Base-by-base conservation (phyloP, 1,284 basidiomycete genomes). In the Fomitiporia mediterranea region DNA sequence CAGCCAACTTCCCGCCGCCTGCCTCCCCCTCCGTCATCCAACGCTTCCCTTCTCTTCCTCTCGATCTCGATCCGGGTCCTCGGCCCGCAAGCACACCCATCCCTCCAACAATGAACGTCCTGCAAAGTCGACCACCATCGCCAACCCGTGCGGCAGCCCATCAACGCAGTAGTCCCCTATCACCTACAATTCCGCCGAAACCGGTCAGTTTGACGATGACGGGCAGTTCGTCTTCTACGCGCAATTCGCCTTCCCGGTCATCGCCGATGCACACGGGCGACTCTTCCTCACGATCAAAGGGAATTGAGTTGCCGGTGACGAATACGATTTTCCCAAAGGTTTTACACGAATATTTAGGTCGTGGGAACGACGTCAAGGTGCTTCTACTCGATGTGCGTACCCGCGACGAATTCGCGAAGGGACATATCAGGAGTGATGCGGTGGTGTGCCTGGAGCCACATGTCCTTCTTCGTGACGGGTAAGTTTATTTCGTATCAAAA, bases 371-470 rank as follows among this genome's bases (percentile, higher is more conserved):
- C 17, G 73, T 84, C 61, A 84, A 84, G 51, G 79, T 94, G 4
- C 74, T 98, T 4, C 67, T 98, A 13, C 74, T 98, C 23, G 95
- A 98, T 68, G 81, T 96, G 6, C 81, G 95, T 21, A 79, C 82
- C 7, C 77, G 92, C 38, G 81, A 81, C 3, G 87, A 91, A 57
- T 95, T 88, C 64, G 82, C 91, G 60, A 71, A 67, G 7, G 89
- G 87, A 52, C 84, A 87, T 60, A 88, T 98, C 55, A 81, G 79
- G 52, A 74, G 73, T 2, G 80, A 85, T 38, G 83, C 85, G 17
- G 77, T 88, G 0, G 85, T 94, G 2, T 96, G 93, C 71, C 79
- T 98, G 35, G 94, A 98, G 69, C 91, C 93, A 4, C 80, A 81
- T 1, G 80, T 94, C 2, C 74, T 96, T 34, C 67, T 75, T 57